These are phyloP conservation scores for Solanum clarkiae DNA, from an alignment of 257 asterid genomes.

Conservation along the genomic window DNA sequence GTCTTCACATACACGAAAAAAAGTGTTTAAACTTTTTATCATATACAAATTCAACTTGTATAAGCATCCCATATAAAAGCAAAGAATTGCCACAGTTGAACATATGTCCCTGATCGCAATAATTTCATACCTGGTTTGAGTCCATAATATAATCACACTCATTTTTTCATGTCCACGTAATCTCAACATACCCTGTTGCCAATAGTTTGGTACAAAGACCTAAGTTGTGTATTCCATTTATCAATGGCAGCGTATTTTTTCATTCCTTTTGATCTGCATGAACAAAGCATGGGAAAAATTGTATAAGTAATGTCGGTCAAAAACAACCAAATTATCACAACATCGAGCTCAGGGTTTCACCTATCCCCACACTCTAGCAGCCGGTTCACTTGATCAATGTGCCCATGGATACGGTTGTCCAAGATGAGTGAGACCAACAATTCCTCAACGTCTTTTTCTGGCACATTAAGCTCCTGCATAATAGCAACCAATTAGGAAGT, in stretches of 20 bases:
- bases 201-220: conserved; percentile 63
- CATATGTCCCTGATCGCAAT: too few species aligned
- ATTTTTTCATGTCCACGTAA: neutral
- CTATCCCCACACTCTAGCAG: conserved; percentile 96
- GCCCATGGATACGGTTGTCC: conserved; percentile 84
- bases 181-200: conserved; percentile 69
- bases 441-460: conserved; percentile 91
- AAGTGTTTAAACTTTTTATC: too few species aligned
- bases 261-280: conserved; percentile 81
- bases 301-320: neutral
- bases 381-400: conserved; percentile 92
- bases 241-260: conserved; percentile 82
- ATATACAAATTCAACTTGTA: too few species aligned
- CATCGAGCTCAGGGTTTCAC: conserved; percentile 13
- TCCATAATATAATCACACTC: neutral
- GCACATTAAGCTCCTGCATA: conserved; percentile 89
- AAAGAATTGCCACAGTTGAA: too few species aligned
- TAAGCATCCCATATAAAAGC: too few species aligned
- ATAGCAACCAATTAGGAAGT: neutral
- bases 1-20: too few species aligned
- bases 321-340: neutral
- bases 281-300: neutral
- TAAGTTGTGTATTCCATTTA: conserved; percentile 95
- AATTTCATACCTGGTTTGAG: neutral
- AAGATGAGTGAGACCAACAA: conserved; percentile 83